Conservation (phyloP, 306 rosid genomes). For the Sindora glabra region DNA sequence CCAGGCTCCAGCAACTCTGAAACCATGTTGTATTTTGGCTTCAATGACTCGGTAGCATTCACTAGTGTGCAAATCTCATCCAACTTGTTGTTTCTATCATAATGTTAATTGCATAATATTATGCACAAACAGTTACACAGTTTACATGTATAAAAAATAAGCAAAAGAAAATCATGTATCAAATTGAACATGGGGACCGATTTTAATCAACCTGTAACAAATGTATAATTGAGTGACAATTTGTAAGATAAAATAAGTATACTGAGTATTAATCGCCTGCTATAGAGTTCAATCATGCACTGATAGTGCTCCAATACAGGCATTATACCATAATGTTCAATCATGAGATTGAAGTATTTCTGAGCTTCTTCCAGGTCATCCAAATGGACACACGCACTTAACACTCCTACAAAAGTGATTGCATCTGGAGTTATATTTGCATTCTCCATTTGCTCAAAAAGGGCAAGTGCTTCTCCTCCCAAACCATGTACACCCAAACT, state of each 20-base stretch:
- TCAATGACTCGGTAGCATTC: too few relatives aligned
- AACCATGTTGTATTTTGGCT: background rate
- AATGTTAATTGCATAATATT: too few relatives aligned
- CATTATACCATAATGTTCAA: conserved; percentile 36
- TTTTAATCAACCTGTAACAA: too few relatives aligned
- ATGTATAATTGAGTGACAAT: too few relatives aligned
- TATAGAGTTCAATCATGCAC: conserved; percentile 48
- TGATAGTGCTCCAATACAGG: conserved; percentile 45
- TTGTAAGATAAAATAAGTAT: too few relatives aligned
- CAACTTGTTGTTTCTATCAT: too few relatives aligned
- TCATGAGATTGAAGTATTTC: conserved; percentile 27
- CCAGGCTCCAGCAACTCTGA: background rate
- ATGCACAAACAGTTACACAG: too few relatives aligned
- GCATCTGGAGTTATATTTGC: conserved; percentile 26
- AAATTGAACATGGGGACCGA: too few relatives aligned
- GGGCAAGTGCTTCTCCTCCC: conserved; percentile 36
- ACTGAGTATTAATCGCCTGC: background rate
- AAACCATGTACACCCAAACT: conserved; percentile 70
- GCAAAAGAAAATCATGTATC: too few relatives aligned
- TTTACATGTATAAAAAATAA: too few relatives aligned
- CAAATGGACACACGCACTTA: conserved; percentile 20
- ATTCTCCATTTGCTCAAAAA: conserved; percentile 43
- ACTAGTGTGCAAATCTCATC: too few relatives aligned
- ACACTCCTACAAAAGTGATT: conserved; percentile 24
- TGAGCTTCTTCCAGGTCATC: conserved; percentile 15